Base-by-base conservation (phyloP, 768 basidiomycete genomes). In the Rhizopogon rudus region DNA sequence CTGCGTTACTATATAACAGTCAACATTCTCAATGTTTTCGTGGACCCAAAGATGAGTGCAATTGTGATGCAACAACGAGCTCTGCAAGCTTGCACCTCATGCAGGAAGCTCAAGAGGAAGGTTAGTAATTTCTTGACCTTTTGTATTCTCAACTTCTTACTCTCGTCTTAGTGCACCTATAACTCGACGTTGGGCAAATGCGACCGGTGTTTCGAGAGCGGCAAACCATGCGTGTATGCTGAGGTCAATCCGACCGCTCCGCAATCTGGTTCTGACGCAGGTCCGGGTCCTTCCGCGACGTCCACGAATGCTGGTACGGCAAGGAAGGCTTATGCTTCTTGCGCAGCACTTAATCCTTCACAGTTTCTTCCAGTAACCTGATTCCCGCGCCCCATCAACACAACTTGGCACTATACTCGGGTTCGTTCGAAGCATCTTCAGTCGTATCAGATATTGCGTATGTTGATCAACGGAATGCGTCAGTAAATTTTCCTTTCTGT, bases 71-170 rank as follows among this genome's bases (percentile, higher is more conserved):
- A 49, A 14, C 48, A 49, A 3, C 48, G 48, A 25, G 48, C 48
- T 6, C 48, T 14, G 14, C 48, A 49, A 37, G 48, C 48, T 16
- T 49, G 48, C 5, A 16, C 22, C 13, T 39, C 48, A 6, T 49
- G 48, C 48, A 49, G 48, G 48, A 49, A 8, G 35, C 48, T 49
- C 20, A 49, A 49, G 48, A 49, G 48, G 20, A 49, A 37, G 13
- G 48, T 49, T 2, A 25, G 48, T 37, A 6, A n/a, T 22, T 25
- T 25, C 10, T 9, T 16, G 35, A 37, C 9, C 5, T 48, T 48
- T 25, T 49, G 14, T 5, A 37, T 49, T 49, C 20, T 16, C 6
- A n/a, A 37, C 48, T 20, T 37, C 22, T 49, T 6, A 37, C 10
- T 22, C 14, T 37, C 22, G n/a, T 37, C 33, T 3, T 9, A 49